A percentile compares a stretch with the other conserved stretches of the same genome.
phyloP scores from a whole-genome alignment of 495 filamentous ascomycete species.

The Acidiella bohemica region DNA sequence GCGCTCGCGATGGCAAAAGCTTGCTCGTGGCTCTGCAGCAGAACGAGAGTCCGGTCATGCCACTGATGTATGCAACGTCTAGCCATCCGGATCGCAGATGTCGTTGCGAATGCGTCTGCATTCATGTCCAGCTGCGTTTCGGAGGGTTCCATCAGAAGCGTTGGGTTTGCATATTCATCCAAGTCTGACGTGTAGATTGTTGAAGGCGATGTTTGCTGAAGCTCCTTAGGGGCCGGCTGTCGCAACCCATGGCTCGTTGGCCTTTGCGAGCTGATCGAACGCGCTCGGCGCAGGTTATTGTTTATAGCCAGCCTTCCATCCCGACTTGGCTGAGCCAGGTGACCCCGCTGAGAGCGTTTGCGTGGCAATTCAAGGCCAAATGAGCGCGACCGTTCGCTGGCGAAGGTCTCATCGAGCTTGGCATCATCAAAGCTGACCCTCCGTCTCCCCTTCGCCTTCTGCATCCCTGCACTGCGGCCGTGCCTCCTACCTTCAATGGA shows the following conservation, averaged over 20 bases:
- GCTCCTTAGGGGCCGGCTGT: conserved; percentile 1
- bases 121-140: conserved; percentile 44
- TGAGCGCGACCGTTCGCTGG: conserved; percentile 14
- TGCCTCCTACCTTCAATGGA: not conserved
- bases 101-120: conserved; percentile 46
- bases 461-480: not conserved
- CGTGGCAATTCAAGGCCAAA: not conserved
- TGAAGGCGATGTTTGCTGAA: conserved; percentile 5
- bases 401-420: conserved; percentile 24
- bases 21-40: conserved; percentile 31
- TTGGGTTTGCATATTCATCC: conserved; percentile 1
- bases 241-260: not conserved
- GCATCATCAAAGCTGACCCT: conserved; percentile 27
- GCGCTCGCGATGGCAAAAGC: conserved; percentile 38
- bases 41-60: conserved; percentile 36
- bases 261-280: conserved; percentile 10
- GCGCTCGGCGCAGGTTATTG: conserved; percentile 8
- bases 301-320: conserved; percentile 19
- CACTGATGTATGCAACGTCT: conserved; percentile 40
- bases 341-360: not conserved
- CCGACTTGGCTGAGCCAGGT: conserved; percentile 6
- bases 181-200: conserved; percentile 8
- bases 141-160: conserved; percentile 39
- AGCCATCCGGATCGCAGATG: conserved; percentile 35
- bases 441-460: not conserved